Evolutionary conservation across 768 basidiomycete species (phyloP), one percentile per base, ranked within the genome.

Genomic region (Collybia nuda): DNA sequence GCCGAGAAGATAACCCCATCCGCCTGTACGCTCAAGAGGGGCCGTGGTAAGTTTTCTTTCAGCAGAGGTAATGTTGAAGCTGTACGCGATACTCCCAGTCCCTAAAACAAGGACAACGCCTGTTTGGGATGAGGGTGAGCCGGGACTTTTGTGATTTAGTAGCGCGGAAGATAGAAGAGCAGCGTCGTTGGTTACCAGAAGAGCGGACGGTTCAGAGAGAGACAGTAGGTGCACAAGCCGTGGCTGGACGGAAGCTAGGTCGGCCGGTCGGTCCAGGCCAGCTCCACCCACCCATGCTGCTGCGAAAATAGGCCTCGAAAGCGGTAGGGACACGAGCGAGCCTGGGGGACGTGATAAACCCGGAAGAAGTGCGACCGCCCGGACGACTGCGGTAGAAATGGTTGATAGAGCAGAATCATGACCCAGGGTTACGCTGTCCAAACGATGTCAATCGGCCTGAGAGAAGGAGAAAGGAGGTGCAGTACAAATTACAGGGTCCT

Each of bases 401-500:
- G 56, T 54, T 8, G 48, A 48, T 7, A 66, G 55, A n/a, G 62
- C 64, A 19, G 48, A 38, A 23, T 62, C 56, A 28, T 64, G 64
- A 28, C 61, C 61, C 12, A 59, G 54, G 11, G 62, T 62, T n/a
- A 62, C 57, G 50, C 62, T 64, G 43, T 24, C 37, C 2, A 39
- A 36, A 24, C 19, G 18, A 40, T 17, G 37, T 21, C 26, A 12
- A 35, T 19, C 5, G 19, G 32, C 7, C 42, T 28, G 40, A 23
- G 23, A 26, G 45, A 29, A 43, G 39, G 8, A 23, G n/a, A 36
- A n/a, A 44, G 44, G 17, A 23, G 17, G 8, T 4, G 17, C 39
- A 39, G 35, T 47, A 66, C 64, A 66, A 66, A 41, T 66, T 66
- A 50, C 61, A 63, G 28, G 62, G 61, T 1, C 64, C 64, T n/a